phyloP scores from a whole-genome alignment of 2,329 filamentous ascomycete genomes.

The Colletotrichum sp. region DNA sequence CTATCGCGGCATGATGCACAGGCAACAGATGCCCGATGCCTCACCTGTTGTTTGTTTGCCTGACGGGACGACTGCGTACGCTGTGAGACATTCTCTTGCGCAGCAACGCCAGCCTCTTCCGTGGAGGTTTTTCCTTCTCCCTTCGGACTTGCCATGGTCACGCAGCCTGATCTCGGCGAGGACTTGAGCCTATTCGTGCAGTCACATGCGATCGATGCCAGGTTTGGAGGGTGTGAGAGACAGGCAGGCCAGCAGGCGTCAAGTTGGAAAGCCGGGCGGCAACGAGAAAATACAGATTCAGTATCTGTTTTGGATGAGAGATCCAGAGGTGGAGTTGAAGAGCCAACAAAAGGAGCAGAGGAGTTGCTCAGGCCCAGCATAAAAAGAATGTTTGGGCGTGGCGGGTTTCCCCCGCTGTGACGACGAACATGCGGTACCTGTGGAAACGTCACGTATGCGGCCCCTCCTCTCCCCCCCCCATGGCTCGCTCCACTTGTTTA shows the following conservation, averaged over 20 bases:
- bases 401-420: background rate
- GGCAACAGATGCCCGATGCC: slow-evolving; percentile 57
- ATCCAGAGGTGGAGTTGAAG: background rate
- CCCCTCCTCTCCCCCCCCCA: slow-evolving; percentile 9
- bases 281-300: background rate
- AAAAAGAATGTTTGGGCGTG: background rate
- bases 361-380: background rate
- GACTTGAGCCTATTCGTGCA: background rate
- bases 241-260: background rate
- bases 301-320: background rate
- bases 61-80: slow-evolving; percentile 29
- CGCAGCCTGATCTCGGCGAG: background rate
- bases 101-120: slow-evolving; percentile 28
- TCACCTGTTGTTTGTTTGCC: slow-evolving; percentile 39
- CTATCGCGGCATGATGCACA: slow-evolving; percentile 58
- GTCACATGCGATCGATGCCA: background rate
- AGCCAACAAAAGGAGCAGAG: background rate
- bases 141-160: background rate
- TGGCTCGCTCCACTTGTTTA: background rate
- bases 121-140: slow-evolving; percentile 4
- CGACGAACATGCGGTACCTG: slow-evolving; percentile 1
- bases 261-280: background rate
- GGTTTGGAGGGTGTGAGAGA: background rate
- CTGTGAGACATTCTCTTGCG: slow-evolving; percentile 39
- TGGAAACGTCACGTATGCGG: background rate